Conservation (phyloP, 2,329 filamentous ascomycete genomes). For the Phoma sp. region DNA sequence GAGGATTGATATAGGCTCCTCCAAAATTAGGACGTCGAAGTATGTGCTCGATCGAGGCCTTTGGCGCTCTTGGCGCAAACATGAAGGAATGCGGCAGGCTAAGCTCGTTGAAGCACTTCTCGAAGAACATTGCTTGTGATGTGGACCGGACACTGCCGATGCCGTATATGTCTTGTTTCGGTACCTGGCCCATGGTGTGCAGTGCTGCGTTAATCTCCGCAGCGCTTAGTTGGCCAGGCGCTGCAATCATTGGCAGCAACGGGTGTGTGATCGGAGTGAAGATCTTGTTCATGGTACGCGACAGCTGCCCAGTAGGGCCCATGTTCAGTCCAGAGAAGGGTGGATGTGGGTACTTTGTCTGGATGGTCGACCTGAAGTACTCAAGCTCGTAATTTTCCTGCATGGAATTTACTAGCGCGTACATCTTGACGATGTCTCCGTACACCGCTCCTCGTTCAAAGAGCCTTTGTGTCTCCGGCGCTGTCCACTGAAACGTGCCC, state of each 20-base stretch:
- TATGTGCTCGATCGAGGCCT: constrained; percentile 72
- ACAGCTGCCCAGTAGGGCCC: constrained; percentile 85
- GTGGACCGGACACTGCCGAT: constrained; percentile 76
- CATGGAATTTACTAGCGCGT: constrained; percentile 78
- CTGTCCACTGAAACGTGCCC: constrained; percentile 82
- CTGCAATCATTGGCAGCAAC: constrained; percentile 80
- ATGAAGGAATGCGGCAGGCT: constrained; percentile 85
- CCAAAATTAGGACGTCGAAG: constrained; percentile 78
- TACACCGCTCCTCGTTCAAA: constrained; percentile 76
- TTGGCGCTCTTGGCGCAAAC: constrained; percentile 73
- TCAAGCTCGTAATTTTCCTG: constrained; percentile 91
- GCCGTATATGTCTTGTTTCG: constrained; percentile 80
- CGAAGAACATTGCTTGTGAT: constrained; percentile 82
- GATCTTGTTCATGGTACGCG: constrained; percentile 81
- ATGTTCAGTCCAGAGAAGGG: constrained; percentile 86
- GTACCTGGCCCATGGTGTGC: constrained; percentile 79
- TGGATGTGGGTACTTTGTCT: constrained; percentile 71
- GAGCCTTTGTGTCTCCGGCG: constrained; percentile 71
- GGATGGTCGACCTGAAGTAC: constrained; percentile 82
- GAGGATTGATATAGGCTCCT: constrained; percentile 80
- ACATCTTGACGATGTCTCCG: constrained; percentile 90
- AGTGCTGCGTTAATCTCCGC: constrained; percentile 84
- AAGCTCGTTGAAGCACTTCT: constrained; percentile 67
- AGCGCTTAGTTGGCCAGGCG: constrained; percentile 83
- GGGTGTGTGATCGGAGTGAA: constrained; percentile 90